phyloP scores from a whole-genome alignment of 768 basidiomycete species.

The Chalciporus piperatus region DNA sequence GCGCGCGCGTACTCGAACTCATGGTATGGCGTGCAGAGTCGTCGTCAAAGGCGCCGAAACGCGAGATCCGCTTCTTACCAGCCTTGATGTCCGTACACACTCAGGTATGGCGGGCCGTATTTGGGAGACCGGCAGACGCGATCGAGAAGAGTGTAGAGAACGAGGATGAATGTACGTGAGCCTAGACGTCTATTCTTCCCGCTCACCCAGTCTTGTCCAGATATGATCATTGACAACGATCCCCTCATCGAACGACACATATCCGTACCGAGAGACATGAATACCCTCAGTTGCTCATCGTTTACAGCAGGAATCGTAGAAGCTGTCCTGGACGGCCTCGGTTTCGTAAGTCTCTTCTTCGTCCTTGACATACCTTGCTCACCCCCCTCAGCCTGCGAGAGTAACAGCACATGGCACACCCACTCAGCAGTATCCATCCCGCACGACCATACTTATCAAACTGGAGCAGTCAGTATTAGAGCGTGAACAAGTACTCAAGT shows the following conservation, averaged over 20 bases:
- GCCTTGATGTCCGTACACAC: conserved; percentile 93
- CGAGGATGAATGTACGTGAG: conserved; percentile 82
- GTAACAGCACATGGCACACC: conserved; percentile 96
- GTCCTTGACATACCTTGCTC: conserved; percentile 8
- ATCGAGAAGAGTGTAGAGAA: conserved; percentile 97
- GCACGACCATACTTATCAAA: conserved; percentile 97
- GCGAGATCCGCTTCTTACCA: conserved; percentile 87
- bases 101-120: conserved; percentile 92
- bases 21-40: conserved; percentile 79
- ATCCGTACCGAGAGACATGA: conserved; percentile 93
- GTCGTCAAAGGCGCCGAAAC: conserved; percentile 83
- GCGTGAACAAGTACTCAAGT: conserved; percentile 89
- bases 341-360: conserved; percentile 67
- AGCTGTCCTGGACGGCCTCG: conserved; percentile 90
- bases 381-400: conserved; percentile 72
- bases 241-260: conserved; percentile 89
- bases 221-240: conserved; percentile 98
- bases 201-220: conserved; percentile 37
- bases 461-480: conserved; percentile 90
- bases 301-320: conserved; percentile 97
- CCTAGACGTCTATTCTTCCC: not conserved
- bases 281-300: conserved; percentile 92
- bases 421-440: conserved; percentile 70
- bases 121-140: conserved; percentile 90
- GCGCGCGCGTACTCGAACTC: conserved; percentile 81